These are phyloP conservation scores for Arctium minus DNA, from an alignment of 129 eudicot species.

Conservation along the genomic window DNA sequence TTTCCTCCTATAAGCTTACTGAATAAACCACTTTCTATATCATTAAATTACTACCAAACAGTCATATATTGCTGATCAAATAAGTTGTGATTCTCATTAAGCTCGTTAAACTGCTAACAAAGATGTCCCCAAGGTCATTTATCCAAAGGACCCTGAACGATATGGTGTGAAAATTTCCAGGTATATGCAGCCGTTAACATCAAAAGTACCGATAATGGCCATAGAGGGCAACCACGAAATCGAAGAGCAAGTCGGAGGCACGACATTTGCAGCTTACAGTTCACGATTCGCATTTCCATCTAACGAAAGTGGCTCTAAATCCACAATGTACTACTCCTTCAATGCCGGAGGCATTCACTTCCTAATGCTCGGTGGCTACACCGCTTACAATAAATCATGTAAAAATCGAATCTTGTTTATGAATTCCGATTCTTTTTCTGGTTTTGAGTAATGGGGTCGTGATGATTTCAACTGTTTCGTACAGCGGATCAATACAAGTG, in stretches of 20 bases:
- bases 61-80: too few relatives aligned
- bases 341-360: conserved; percentile 97
- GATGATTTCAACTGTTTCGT: neutral
- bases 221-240: conserved; percentile 95
- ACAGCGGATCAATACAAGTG: conserved; percentile 94
- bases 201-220: conserved; percentile 88
- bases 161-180: conserved; percentile 29
- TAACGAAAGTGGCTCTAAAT: conserved; percentile 70
- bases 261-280: conserved; percentile 70
- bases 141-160: neutral
- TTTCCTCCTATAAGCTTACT: too few relatives aligned
- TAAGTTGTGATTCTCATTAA: too few relatives aligned
- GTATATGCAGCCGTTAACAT: conserved; percentile 75
- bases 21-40: too few relatives aligned
- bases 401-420: neutral
- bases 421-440: neutral
- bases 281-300: conserved; percentile 90
- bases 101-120: too few relatives aligned
- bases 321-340: conserved; percentile 85
- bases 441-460: neutral
- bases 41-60: too few relatives aligned
- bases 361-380: conserved; percentile 86
- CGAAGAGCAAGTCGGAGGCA: conserved; percentile 60
- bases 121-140: neutral
- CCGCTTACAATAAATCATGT: conserved; percentile 70